phyloP scores from a whole-genome alignment of 805 yeast genomes.

The Lipomyces yamadae region DNA sequence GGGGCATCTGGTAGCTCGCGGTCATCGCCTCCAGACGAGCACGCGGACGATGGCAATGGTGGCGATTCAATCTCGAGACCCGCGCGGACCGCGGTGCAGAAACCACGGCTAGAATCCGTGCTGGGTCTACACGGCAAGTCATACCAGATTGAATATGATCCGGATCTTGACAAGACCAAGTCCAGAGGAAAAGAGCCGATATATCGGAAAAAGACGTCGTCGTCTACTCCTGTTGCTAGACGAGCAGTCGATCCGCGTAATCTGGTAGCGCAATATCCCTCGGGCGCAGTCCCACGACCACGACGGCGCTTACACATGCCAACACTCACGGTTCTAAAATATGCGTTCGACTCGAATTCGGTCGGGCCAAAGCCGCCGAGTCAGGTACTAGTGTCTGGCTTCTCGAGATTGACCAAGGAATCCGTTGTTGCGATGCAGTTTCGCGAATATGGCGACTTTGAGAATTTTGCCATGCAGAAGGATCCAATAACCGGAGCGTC shows the following conservation, averaged over 20 bases:
- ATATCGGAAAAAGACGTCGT: constrained; percentile 46
- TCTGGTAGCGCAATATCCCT: constrained; percentile 31
- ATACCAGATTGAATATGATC: constrained; percentile 58
- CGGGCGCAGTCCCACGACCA: constrained; percentile 24
- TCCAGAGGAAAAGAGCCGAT: constrained; percentile 48
- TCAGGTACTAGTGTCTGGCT: constrained; percentile 71
- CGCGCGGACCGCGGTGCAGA: neutral
- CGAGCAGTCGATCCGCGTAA: constrained; percentile 34
- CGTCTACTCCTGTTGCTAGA: constrained; percentile 12
- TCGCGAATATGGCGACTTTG: constrained; percentile 65
- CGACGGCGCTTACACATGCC: constrained; percentile 39
- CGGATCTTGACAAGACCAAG: constrained; percentile 54
- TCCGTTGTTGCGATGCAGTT: constrained; percentile 57
- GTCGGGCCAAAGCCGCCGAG: constrained; percentile 74
- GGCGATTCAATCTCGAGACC: neutral
- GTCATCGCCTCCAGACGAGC: constrained; percentile 8
- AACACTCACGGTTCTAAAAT: constrained; percentile 44
- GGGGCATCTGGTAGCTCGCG: constrained; percentile 14
- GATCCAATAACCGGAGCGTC: constrained; percentile 82
- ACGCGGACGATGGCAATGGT: neutral
- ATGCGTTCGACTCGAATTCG: constrained; percentile 68
- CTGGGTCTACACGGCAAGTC: constrained; percentile 42
- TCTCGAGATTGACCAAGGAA: constrained; percentile 60
- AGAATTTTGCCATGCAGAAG: constrained; percentile 60
- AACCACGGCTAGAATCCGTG: constrained; percentile 17